Percentiles rank a stretch among this genome's conserved stretches.
Evolutionary conservation across 345 rosid species (phyloP).

Genomic region (Brassica juncea): DNA sequence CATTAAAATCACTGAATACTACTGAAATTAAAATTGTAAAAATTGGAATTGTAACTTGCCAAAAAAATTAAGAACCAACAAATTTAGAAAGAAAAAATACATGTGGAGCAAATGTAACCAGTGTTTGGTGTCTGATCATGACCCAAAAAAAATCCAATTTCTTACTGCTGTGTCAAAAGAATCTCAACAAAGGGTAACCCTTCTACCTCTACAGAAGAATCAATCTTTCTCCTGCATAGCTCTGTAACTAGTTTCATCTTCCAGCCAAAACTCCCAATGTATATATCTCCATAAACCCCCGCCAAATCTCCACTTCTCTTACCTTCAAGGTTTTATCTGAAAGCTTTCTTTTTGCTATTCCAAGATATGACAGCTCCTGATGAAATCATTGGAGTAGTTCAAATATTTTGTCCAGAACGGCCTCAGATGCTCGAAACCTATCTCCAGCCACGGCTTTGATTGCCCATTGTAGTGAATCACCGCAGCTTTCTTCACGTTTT

Average conservation of each 20-base stretch:
- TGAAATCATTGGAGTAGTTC: slow-evolving; percentile 85
- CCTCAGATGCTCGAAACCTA: slow-evolving; percentile 93
- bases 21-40: slow-evolving; percentile 8
- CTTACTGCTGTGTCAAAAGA: slow-evolving; percentile 25
- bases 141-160: slow-evolving; percentile 33
- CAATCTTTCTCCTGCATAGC: slow-evolving; percentile 27
- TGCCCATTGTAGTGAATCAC: slow-evolving; percentile 97
- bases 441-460: slow-evolving; percentile 94
- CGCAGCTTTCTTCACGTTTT: slow-evolving; percentile 73
- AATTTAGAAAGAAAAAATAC: neutral
- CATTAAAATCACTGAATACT: neutral
- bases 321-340: slow-evolving; percentile 9
- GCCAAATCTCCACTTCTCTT: slow-evolving; percentile 1
- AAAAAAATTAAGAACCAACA: slow-evolving; percentile 24
- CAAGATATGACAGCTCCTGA: slow-evolving; percentile 89
- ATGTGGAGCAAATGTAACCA: slow-evolving; percentile 32
- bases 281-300: slow-evolving; percentile 15
- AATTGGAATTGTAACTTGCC: slow-evolving; percentile 14
- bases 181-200: slow-evolving; percentile 25
- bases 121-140: slow-evolving; percentile 25
- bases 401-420: slow-evolving; percentile 98
- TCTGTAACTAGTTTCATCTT: slow-evolving; percentile 29
- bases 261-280: slow-evolving; percentile 15
- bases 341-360: slow-evolving; percentile 45
- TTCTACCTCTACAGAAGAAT: slow-evolving; percentile 26